Base-by-base conservation (phyloP, 768 basidiomycete species). In the Crassisporium funariophilum region DNA sequence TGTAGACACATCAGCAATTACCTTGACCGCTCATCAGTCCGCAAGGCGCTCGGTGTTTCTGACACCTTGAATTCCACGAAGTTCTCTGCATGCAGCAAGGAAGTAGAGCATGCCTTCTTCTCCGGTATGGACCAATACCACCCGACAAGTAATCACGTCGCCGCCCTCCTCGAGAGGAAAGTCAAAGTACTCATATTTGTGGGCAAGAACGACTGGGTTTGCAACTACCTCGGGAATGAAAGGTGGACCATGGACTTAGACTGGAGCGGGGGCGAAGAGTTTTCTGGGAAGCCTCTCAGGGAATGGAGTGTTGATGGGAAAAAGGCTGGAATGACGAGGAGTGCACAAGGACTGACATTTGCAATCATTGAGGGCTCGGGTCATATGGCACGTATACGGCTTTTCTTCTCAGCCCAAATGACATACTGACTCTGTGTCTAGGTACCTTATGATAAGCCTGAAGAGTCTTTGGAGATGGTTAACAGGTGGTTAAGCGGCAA, bases 211-310 rank as follows among this genome's bases (percentile, higher is more conserved):
- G 86, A 88, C 54, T 87, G 81, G 82, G 82, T 82, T 42, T 89
- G 87, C 63, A 88, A 88, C 60, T 84, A 82, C 75, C 66, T 87
- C 20, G 85, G 83, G 4, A 91, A 91, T 61, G 78, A 84, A 56
- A 69, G 75, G 21, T 91, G 88, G 88, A 80, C 82, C 5, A 64
- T 83, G 41, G 67, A 67, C 22, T 70, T 93, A 50, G 80, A 86
- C 44, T 92, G 91, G 91, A 79, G 76, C 35, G 87, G 87, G 2
- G 66, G 76, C 40, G 56, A 56, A 50, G 76, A 55, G 69, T 73
- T 56, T 80, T 61, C 8, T 41, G 60, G 5, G 48, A 53, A 53
- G 67, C 65, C 70, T 13, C 63, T 83, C 61, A 66, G 75, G 44
- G 78, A 80, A 25, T 91, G 90, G 89, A 55, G 61, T 4, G 68